Evolutionary conservation across 2,329 filamentous ascomycete species (phyloP).

Genomic region (Dryadomyces quercus-mongolicae): DNA sequence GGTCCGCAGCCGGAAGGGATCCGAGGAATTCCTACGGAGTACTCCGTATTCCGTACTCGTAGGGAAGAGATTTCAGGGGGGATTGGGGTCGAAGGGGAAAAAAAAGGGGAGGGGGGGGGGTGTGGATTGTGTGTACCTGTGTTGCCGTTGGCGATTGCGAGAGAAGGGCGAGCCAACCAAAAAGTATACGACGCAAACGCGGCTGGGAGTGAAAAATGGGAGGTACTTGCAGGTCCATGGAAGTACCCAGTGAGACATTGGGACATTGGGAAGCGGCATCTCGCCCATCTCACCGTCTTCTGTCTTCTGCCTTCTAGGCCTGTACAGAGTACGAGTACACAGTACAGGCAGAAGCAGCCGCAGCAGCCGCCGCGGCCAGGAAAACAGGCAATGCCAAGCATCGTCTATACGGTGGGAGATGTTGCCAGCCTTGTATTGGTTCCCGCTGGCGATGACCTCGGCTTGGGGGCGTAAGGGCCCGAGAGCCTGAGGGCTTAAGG

Average conservation of each 20-base stretch:
- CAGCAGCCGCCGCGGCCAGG: too few relatives aligned
- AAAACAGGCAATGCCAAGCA: too few relatives aligned
- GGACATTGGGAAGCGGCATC: neutral
- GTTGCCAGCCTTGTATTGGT: too few relatives aligned
- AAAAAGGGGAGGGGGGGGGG: too few relatives aligned
- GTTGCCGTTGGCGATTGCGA: too few relatives aligned
- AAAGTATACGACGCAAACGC: neutral
- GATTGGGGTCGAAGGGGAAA: neutral
- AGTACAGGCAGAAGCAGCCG: neutral
- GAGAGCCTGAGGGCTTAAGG: too few relatives aligned
- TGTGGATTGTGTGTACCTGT: neutral
- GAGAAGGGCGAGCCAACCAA: neutral
- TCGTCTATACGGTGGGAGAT: too few relatives aligned
- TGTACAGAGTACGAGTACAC: neutral
- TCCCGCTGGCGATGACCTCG: too few relatives aligned
- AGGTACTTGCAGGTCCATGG: neutral
- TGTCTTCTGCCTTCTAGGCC: neutral
- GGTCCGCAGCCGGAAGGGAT: too few relatives aligned
- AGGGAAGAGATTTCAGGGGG: neutral
- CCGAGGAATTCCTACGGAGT: too few relatives aligned
- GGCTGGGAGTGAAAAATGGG: neutral
- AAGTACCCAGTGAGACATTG: neutral
- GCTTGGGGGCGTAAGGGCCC: too few relatives aligned
- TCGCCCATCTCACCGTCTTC: neutral
- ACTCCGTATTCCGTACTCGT: neutral